A percentile compares a stretch with the other conserved stretches of the same genome.
Conservation (phyloP, 495 filamentous ascomycete species). For the Penicillium bialowiezense region DNA sequence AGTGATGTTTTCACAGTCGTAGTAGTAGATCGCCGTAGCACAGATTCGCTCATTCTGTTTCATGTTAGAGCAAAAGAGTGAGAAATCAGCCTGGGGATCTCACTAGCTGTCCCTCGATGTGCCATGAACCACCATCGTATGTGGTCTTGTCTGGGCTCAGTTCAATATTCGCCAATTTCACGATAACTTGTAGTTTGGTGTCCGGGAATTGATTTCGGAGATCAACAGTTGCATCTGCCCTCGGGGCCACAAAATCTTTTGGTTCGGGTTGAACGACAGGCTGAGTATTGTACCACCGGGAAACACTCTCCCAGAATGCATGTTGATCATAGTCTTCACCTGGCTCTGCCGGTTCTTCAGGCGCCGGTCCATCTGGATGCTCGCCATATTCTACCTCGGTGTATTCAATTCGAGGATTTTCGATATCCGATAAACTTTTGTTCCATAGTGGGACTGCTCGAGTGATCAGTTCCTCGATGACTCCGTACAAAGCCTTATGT, state of each 20-base stretch:
- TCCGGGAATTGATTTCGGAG: constrained; percentile 26
- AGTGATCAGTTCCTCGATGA: constrained; percentile 49
- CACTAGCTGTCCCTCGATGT: constrained; percentile 54
- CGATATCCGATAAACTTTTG: neutral
- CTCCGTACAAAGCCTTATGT: constrained; percentile 46
- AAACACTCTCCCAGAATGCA: neutral
- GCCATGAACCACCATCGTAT: constrained; percentile 50
- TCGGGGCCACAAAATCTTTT: neutral
- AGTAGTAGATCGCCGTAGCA: constrained; percentile 62
- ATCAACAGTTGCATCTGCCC: constrained; percentile 10
- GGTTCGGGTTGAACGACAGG: constrained; percentile 37
- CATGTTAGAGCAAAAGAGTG: neutral
- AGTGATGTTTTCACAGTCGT: constrained; percentile 61
- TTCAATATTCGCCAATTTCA: constrained; percentile 62
- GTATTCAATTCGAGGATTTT: constrained; percentile 15
- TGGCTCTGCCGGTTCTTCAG: constrained; percentile 2
- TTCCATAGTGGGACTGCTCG: constrained; percentile 56
- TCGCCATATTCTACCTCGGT: constrained; percentile 14
- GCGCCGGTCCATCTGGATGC: neutral
- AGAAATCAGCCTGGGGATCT: neutral
- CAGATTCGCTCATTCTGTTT: constrained; percentile 53
- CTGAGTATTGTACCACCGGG: neutral
- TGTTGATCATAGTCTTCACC: neutral
- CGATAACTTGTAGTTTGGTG: constrained; percentile 57
- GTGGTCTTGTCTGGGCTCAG: constrained; percentile 55